Base-by-base conservation (phyloP, 2,329 filamentous ascomycete genomes). In the Stachybotrys chlorohalonatus region DNA sequence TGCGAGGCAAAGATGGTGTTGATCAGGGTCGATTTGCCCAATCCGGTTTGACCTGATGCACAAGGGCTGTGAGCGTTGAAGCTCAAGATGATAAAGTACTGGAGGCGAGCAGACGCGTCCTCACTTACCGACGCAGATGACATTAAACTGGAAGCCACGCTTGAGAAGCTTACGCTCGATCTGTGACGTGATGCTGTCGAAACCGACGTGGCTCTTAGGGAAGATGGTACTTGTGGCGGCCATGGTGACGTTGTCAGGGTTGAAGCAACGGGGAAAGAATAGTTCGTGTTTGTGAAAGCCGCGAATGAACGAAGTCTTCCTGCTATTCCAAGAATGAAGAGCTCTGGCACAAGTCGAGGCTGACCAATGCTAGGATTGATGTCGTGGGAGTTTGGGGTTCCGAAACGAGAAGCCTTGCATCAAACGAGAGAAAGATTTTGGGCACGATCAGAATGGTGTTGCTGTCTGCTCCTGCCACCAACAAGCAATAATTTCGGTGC, bases 1-100 rank as follows among this genome's bases (percentile, higher is more conserved):
- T 99, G 94, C 64, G 94, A 97, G 64, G 94, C 94, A 77, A 99
- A 99, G 81, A 99, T 96, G 76, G 94, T 99, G 84, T 99, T 99
- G 83, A 99, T 96, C 71, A 99, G 79, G 59, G 94, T 99, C 55
- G 93, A 97, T 81, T 99, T 99, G 76, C 94, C 94, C 66, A 99
- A 85, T 73, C 94, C 94, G 59, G 94, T 99, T 80, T 99, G 94
- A 69, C 94, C 94, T 97, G 70, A 59, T 62, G 32, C 9, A 52
- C 51, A 32, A 42, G 36, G 36, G 36, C 36, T 42, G 9, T 42
- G 36, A 42, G 36, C 36, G 13, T 13, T 9, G 2, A 13, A 42
- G 36, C 36, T 42, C 36, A 13, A 42, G 36, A 42, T 9, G 36
- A 42, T 9, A 13, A 36, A 24, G 47, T 36, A 24, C 24, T 24